These are phyloP conservation scores for Arthrobotrys iridis DNA, from an alignment of 2,329 filamentous ascomycete species.

Conservation along the genomic window DNA sequence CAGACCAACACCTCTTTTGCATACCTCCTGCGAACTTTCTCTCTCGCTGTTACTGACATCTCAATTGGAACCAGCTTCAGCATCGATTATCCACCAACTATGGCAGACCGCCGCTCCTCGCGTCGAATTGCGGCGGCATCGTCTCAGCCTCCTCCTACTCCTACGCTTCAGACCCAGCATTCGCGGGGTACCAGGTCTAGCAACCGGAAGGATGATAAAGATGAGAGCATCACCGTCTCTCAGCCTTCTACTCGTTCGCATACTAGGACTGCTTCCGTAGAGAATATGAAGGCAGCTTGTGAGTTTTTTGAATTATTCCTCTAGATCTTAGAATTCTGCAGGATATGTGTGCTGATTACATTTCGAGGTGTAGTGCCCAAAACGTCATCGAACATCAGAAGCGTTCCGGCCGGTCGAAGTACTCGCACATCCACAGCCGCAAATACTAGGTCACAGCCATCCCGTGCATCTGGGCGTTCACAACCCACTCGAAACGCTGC, in stretches of 20 bases:
- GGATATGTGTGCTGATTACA: not conserved
- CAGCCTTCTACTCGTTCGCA: slow-evolving; percentile 39
- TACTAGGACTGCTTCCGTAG: slow-evolving; percentile 37
- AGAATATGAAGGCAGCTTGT: slow-evolving; percentile 29
- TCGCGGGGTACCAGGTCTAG: slow-evolving; percentile 37
- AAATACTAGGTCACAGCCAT: slow-evolving; percentile 47
- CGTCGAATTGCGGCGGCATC: slow-evolving; percentile 48
- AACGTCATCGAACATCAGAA: slow-evolving; percentile 41
- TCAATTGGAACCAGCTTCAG: slow-evolving; percentile 25
- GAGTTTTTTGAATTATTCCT: not conserved
- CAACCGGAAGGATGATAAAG: slow-evolving; percentile 28
- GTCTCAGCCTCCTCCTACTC: slow-evolving; percentile 30
- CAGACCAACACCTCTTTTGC: not conserved
- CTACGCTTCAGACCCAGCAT: slow-evolving; percentile 13
- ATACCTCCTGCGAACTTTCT: not conserved
- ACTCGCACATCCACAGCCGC: slow-evolving; percentile 46
- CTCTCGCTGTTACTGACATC: not conserved
- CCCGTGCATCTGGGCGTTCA: slow-evolving; percentile 42
- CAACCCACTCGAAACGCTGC: slow-evolving; percentile 33
- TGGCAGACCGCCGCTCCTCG: slow-evolving; percentile 51
- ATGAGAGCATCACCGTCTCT: slow-evolving; percentile 16
- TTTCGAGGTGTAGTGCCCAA: slow-evolving; percentile 17
- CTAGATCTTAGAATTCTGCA: not conserved
- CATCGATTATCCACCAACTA: slow-evolving; percentile 17
- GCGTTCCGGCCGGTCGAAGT: slow-evolving; percentile 35